Percentiles rank a stretch among this genome's conserved stretches.
Evolutionary conservation across 2,329 filamentous ascomycete genomes (phyloP).

Genomic region (Aspergillus fischeri): DNA sequence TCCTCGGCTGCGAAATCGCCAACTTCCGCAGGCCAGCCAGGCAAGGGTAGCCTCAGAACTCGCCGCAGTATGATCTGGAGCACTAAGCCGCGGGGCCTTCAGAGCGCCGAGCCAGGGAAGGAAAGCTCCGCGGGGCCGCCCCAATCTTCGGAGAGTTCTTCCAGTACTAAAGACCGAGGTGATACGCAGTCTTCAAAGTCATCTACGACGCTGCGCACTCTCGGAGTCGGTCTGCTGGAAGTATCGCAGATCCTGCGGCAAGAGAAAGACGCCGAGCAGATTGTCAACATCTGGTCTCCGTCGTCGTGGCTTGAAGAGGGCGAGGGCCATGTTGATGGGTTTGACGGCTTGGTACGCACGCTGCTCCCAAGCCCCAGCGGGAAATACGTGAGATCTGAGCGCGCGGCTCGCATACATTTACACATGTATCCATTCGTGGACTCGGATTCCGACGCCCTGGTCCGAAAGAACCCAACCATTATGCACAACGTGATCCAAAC

Average conservation of each 20-base stretch:
- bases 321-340: slow-evolving; percentile 59
- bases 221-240: slow-evolving; percentile 74
- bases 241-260: slow-evolving; percentile 71
- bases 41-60: slow-evolving; percentile 35
- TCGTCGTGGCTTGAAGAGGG: slow-evolving; percentile 53
- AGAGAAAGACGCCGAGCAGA: slow-evolving; percentile 67
- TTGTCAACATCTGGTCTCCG: slow-evolving; percentile 73
- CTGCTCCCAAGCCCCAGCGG: slow-evolving; percentile 71
- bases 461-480: slow-evolving; percentile 82
- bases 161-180: slow-evolving; percentile 23
- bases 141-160: slow-evolving; percentile 29
- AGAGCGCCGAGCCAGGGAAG: slow-evolving; percentile 29
- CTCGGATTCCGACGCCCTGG: slow-evolving; percentile 71
- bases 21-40: slow-evolving; percentile 26
- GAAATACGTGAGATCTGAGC: slow-evolving; percentile 67
- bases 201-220: slow-evolving; percentile 56
- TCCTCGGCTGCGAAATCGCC: slow-evolving; percentile 23
- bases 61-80: slow-evolving; percentile 46
- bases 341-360: slow-evolving; percentile 68
- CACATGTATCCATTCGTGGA: slow-evolving; percentile 74
- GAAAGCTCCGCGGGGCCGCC: slow-evolving; percentile 24
- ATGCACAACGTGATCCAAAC: slow-evolving; percentile 78
- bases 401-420: slow-evolving; percentile 73
- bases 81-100: slow-evolving; percentile 29
- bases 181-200: slow-evolving; percentile 30